Evolutionary conservation across 805 yeast genomes (phyloP), one percentile per base, ranked within the genome.

Genomic region (Candida orba): DNA sequence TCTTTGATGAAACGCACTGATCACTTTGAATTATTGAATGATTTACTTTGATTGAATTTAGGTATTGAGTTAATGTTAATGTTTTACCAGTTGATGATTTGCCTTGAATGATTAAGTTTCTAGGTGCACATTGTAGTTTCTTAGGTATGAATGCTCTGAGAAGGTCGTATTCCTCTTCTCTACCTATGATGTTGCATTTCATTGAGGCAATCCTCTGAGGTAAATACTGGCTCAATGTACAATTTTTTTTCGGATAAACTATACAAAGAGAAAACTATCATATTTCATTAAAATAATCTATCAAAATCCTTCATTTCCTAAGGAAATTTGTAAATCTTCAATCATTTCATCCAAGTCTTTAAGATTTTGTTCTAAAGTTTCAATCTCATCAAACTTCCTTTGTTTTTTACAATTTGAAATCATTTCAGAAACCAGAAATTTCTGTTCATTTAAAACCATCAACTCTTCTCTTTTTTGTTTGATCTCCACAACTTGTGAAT

Each of bases 391-490:
- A 56, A 87, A 86, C 50, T 78, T 76, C 36, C 97, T 65, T 41
- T 75, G 78, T 50, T 71, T 72, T 47, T 81, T 84, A 32, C 81
- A 77, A 13, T 72, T 77, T 2, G 71, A 68, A 24, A 85, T 73
- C 75, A 82, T 76, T 14, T 77, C 71, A 45, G 78, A 76, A 3
- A 91, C 79, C 47, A 91, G 62, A 52, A 76, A 90, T 52, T 72
- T 71, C 55, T 90, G 98, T 58, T 90, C 98, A 47, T 82, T 82
- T 56, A 88, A 64, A 10, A 91, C 96, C 83, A 90, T 84, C 45
- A 90, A 64, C 50, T 83, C 81, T 51, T 88, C 91, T 37, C 93
- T 64, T 24, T 71, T 63, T 40, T 71, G 71, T 36, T 89, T 69
- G 9, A 84, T 73, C 49, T 80, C 74, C 40, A 75, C 71, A 5